These are phyloP conservation scores for Fusarium torreyae DNA, from an alignment of 2,329 filamentous ascomycete species.

Conservation along the genomic window DNA sequence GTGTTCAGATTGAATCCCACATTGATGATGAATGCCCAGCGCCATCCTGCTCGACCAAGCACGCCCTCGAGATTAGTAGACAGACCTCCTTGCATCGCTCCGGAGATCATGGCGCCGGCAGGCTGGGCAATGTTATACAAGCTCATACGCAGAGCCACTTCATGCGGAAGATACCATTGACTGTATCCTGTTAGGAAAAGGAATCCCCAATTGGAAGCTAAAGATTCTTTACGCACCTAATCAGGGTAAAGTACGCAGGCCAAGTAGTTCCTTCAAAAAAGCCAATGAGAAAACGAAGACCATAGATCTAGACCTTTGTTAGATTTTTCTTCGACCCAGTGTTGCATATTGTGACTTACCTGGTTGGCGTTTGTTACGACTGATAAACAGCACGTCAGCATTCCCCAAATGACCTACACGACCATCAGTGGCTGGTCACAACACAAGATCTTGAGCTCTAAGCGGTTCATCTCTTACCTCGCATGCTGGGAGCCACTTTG, in stretches of 20 bases:
- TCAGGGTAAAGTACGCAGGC: conserved; percentile 34
- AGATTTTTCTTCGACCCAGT: too few species aligned
- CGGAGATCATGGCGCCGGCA: conserved; percentile 24
- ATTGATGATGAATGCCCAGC: conserved; percentile 33
- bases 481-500: conserved; percentile 18
- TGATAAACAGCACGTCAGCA: not conserved
- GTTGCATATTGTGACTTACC: too few species aligned
- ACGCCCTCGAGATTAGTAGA: conserved; percentile 22
- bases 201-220: not conserved
- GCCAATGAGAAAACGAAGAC: conserved; percentile 20
- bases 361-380: not conserved
- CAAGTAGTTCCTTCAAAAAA: conserved; percentile 26
- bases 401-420: not conserved
- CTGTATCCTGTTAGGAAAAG: not conserved
- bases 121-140: conserved; percentile 30
- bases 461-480: not conserved
- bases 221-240: conserved; percentile 12
- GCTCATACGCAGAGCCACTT: conserved; percentile 1
- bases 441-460: too few species aligned
- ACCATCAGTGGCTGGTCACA: not conserved
- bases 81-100: conserved; percentile 25
- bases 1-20: not conserved
- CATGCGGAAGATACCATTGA: not conserved
- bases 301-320: conserved; percentile 2
- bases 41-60: conserved; percentile 25